Evolutionary conservation across 495 filamentous ascomycete genomes (phyloP).

Genomic region (Monascus purpureus): DNA sequence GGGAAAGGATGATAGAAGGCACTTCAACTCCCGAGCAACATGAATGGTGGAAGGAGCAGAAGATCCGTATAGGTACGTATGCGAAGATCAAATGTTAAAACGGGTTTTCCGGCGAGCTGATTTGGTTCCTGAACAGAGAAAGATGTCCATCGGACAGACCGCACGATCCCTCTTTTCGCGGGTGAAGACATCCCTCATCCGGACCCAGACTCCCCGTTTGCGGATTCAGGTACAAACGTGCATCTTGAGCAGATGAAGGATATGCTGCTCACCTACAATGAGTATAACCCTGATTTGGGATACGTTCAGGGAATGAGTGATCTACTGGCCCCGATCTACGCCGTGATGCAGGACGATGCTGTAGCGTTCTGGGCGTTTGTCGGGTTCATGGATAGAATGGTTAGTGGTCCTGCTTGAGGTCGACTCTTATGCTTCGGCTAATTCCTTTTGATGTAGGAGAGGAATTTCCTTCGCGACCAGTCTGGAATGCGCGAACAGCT

Average conservation of each 20-base stretch:
- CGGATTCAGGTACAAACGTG: conserved; percentile 81
- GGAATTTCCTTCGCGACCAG: conserved; percentile 94
- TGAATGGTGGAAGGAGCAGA: conserved; percentile 95
- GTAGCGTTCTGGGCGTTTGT: conserved; percentile 96
- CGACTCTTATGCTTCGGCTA: not conserved
- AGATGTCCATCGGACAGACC: conserved; percentile 93
- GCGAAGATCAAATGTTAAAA: not conserved
- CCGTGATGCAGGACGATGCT: conserved; percentile 92
- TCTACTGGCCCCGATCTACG: conserved; percentile 88
- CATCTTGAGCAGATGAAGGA: conserved; percentile 98
- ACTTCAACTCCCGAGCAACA: conserved; percentile 59
- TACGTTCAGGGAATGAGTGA: conserved; percentile 99
- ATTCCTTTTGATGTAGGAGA: conserved; percentile 46
- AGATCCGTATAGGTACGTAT: conserved; percentile 72
- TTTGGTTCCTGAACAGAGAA: no score
- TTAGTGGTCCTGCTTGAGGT: conserved; percentile 14
- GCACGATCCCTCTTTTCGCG: conserved; percentile 80
- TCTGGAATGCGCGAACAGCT: conserved; percentile 90
- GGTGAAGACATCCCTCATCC: conserved; percentile 98
- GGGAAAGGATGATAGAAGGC: conserved; percentile 81
- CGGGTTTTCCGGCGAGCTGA: no score
- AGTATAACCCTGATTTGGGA: conserved; percentile 82
- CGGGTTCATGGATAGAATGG: conserved; percentile 90
- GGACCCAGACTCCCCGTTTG: conserved; percentile 91
- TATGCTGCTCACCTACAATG: conserved; percentile 96